These are phyloP conservation scores for Dillenia turbinata DNA, from an alignment of 164 flowering plant genomes.

Conservation along the genomic window DNA sequence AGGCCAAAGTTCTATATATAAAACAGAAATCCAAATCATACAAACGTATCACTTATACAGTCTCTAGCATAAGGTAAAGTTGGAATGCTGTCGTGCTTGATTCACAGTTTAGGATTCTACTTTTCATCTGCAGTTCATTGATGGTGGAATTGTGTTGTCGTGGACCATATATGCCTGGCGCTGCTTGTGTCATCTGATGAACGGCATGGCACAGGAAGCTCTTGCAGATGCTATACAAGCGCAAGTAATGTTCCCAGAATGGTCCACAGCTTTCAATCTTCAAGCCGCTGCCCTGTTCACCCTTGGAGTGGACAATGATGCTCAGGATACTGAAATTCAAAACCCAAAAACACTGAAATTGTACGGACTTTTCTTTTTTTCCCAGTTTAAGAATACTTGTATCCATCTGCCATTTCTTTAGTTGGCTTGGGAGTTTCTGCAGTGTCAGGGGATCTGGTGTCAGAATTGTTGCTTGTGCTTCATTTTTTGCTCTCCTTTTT, in stretches of 20 bases:
- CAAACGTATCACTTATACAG: no score
- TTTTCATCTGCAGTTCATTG: constrained; percentile 40
- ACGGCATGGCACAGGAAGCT: constrained; percentile 52
- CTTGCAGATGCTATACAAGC: constrained; percentile 69
- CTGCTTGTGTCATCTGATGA: constrained; percentile 51
- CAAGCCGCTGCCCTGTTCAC: constrained; percentile 56
- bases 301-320: constrained; percentile 60
- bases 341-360: constrained; percentile 34
- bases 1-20: no score
- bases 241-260: constrained; percentile 46
- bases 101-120: neutral
- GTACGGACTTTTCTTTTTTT: constrained; percentile 20
- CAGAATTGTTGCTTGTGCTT: no score
- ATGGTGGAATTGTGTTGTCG: constrained; percentile 49
- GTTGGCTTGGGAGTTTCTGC: no score
- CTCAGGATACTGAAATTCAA: constrained; percentile 44
- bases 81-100: no score
- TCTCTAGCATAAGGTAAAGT: no score
- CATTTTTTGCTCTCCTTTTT: no score
- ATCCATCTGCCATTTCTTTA: constrained; percentile 5
- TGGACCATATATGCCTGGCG: constrained; percentile 58
- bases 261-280: constrained; percentile 54
- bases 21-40: no score
- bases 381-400: constrained; percentile 8
- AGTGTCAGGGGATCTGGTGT: no score